These are phyloP conservation scores for Colletotrichum liriopes DNA, from an alignment of 2,329 filamentous ascomycete genomes.

Conservation along the genomic window DNA sequence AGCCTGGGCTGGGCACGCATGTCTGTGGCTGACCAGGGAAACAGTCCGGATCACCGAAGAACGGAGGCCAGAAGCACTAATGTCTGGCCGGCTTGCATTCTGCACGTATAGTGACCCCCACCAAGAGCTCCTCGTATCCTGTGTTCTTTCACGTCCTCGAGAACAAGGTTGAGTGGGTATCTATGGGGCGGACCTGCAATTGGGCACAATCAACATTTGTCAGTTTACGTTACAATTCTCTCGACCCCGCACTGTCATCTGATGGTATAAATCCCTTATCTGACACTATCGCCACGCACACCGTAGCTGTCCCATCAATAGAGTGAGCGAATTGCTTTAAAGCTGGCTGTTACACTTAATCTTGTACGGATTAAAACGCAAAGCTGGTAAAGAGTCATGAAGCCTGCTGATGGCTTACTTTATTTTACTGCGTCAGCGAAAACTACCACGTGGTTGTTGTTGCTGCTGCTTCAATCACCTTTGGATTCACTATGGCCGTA, in stretches of 20 bases:
- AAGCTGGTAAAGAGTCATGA: too few species aligned
- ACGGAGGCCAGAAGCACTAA: neutral
- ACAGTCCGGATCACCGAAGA: neutral
- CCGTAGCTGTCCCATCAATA: too few species aligned
- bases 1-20: neutral
- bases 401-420: too few species aligned
- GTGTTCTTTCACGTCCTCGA: neutral
- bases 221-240: neutral
- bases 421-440: too few species aligned
- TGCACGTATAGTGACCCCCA: neutral
- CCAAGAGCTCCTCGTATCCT: neutral
- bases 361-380: too few species aligned
- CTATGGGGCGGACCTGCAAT: neutral
- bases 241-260: neutral
- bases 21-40: neutral
- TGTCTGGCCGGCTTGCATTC: neutral
- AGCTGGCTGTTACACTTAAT: too few species aligned
- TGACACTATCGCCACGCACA: too few species aligned
- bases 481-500: too few species aligned
- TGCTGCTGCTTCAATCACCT: too few species aligned
- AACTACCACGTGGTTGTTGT: too few species aligned
- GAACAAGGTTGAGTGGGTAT: neutral
- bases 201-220: neutral
- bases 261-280: neutral
- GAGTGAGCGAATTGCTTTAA: too few species aligned